Evolutionary conservation across 805 yeast genomes (phyloP), one percentile per base, ranked within the genome.

Genomic region (Wickerhamiella azyma): DNA sequence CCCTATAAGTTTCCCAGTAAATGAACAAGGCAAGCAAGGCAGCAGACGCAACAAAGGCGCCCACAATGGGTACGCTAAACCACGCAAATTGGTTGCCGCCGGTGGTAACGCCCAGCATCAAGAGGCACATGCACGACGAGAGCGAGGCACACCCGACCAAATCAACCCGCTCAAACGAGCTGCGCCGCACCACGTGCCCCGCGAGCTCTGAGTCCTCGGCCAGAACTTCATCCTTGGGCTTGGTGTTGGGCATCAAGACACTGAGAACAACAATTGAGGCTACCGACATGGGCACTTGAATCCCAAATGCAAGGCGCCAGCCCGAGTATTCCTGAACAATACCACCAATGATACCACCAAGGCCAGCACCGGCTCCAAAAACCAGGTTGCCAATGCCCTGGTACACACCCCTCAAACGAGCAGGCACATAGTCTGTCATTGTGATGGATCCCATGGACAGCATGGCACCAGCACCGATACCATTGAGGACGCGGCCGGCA

Each of bases 381-480:
- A 76, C 76, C 17, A 85, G 68, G 59, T 85, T 85, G 29, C 81
- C 81, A 43, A 82, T 60, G 0, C 96, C 96, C 59, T 86, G 95
- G 61, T 75, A 84, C 28, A 83, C 60, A 1, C 94, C 94, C 48
- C 96, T 68, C 37, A 79, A 75, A 45, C 89, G 69, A 50, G 81
- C 70, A 2, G 92, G 77, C 21, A 86, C 78, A 39, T 85, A 66
- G 61, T 85, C 95, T 17, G 84, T 75, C 55, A 81, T 72, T 2
- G 86, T 71, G 48, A 86, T 81, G 6, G 94, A 79, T 16, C 83
- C 74, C 52, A 85, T 65, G 0, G 88, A 71, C 40, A 79, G 76
- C 56, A 85, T 73, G 0, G 95, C 95, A 7, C 94, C 92, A n/a
- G 94, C 94, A 11, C 95, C 95, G 48, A 82, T 71, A 16, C 96